Percentiles rank a stretch among this genome's conserved stretches.
phyloP scores from a whole-genome alignment of 2,329 filamentous ascomycete genomes.

The Calonectria pteridis region DNA sequence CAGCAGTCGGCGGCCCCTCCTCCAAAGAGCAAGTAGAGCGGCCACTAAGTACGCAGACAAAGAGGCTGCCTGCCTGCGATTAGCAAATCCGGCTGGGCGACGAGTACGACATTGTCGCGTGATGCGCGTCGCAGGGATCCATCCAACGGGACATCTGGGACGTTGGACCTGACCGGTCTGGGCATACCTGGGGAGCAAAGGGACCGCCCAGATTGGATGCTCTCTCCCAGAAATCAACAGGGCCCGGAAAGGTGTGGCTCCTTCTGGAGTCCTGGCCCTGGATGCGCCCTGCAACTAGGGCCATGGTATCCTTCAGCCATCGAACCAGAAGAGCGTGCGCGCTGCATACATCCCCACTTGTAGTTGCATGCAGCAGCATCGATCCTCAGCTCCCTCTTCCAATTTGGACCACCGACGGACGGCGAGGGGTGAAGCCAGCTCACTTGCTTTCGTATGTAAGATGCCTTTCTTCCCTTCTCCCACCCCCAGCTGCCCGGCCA shows the following conservation, averaged over 20 bases:
- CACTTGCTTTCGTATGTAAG: background rate
- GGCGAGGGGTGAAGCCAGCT: background rate
- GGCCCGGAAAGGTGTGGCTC: slow-evolving; percentile 14
- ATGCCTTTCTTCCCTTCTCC: background rate
- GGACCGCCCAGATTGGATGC: slow-evolving; percentile 37
- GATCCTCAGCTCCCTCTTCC: slow-evolving; percentile 18
- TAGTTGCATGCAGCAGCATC: slow-evolving; percentile 2
- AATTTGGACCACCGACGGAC: slow-evolving; percentile 20
- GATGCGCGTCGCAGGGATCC: slow-evolving; percentile 38
- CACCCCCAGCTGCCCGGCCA: background rate
- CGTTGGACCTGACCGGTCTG: slow-evolving; percentile 23
- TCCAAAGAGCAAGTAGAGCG: background rate
- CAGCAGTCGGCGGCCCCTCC: background rate
- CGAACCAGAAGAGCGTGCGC: slow-evolving; percentile 31
- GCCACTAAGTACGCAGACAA: slow-evolving; percentile 17
- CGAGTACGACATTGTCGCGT: slow-evolving; percentile 43
- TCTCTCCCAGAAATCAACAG: background rate
- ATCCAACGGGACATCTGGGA: slow-evolving; percentile 27
- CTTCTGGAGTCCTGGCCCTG: slow-evolving; percentile 10
- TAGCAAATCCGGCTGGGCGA: slow-evolving; percentile 28
- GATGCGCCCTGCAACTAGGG: slow-evolving; percentile 5
- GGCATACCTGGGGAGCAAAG: slow-evolving; percentile 37
- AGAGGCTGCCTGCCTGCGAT: slow-evolving; percentile 34
- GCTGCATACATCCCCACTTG: slow-evolving; percentile 14
- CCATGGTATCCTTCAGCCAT: slow-evolving; percentile 24